Percentiles rank a stretch among this genome's conserved stretches.
phyloP scores from a whole-genome alignment of 345 rosid genomes.

The Dimocarpus longan region DNA sequence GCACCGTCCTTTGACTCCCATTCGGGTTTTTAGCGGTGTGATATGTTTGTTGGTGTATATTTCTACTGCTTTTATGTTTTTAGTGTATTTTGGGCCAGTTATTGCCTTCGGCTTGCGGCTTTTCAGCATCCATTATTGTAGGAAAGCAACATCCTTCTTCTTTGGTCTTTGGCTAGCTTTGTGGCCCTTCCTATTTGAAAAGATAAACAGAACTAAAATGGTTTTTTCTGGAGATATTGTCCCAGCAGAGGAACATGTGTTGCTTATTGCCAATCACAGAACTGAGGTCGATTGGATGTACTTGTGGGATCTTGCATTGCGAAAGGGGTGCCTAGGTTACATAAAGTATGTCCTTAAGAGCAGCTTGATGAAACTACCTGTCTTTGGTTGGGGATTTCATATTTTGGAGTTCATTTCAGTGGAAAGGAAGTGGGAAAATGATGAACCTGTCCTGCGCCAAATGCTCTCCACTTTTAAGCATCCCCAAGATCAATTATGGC shows the following conservation, averaged over 20 bases:
- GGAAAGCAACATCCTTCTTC: conserved; percentile 58
- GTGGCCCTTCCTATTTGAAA: conserved; percentile 87
- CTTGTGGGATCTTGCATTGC: conserved; percentile 78
- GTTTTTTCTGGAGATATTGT: conserved; percentile 67
- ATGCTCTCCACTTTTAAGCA: conserved; percentile 66
- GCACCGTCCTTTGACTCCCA: conserved; percentile 59
- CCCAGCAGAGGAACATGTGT: conserved; percentile 56
- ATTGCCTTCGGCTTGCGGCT: conserved; percentile 46
- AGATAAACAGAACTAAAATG: conserved; percentile 66
- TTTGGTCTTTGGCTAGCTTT: conserved; percentile 73
- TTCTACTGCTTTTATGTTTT: conserved; percentile 68
- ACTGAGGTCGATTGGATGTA: conserved; percentile 98
- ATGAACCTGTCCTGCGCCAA: conserved; percentile 57
- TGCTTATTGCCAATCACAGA: conserved; percentile 78
- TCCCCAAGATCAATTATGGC: conserved; percentile 82
- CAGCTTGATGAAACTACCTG: conserved; percentile 75
- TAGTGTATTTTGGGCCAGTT: conserved; percentile 59
- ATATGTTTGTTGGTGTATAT: conserved; percentile 62
- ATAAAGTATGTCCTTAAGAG: conserved; percentile 83
- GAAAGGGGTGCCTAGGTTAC: conserved; percentile 72
- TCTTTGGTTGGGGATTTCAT: conserved; percentile 92
- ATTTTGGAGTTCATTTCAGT: conserved; percentile 80
- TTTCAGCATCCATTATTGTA: conserved; percentile 51
- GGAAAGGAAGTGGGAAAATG: conserved; percentile 83
- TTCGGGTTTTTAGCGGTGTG: conserved; percentile 64